These are phyloP conservation scores for Handroanthus guayacan DNA, from an alignment of 257 asterid species.

Conservation along the genomic window DNA sequence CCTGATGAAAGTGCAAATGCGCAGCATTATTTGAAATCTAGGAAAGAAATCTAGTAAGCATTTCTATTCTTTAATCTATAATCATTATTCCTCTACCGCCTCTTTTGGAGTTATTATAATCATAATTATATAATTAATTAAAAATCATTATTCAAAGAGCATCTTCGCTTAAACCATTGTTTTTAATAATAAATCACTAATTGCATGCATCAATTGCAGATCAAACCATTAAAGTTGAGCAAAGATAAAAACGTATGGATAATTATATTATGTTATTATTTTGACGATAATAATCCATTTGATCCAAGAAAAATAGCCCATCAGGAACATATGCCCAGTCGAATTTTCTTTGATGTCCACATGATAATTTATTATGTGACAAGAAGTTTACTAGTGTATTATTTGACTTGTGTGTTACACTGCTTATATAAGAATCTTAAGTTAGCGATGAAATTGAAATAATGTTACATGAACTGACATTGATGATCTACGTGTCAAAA, in stretches of 20 bases:
- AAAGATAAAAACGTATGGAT: not conserved
- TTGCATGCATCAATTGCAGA: too few relatives aligned
- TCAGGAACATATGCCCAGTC: too few relatives aligned
- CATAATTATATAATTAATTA: not conserved
- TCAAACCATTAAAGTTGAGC: not conserved
- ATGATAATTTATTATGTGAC: too few relatives aligned
- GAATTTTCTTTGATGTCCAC: too few relatives aligned
- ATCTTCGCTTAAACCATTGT: not conserved
- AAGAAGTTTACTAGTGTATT: too few relatives aligned
- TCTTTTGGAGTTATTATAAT: not conserved
- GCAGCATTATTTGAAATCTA: conserved; percentile 42
- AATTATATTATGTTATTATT: not conserved
- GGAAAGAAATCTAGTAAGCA: conserved; percentile 27
- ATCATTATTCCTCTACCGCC: conserved; percentile 3
- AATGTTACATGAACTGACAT: too few relatives aligned
- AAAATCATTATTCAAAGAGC: not conserved
- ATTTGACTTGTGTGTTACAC: too few relatives aligned
- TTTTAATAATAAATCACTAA: not conserved
- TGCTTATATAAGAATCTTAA: too few relatives aligned
- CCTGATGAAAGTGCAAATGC: conserved; percentile 16
- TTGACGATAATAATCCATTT: not conserved
- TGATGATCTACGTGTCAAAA: too few relatives aligned
- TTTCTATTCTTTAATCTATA: not conserved
- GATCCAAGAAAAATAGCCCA: not conserved
- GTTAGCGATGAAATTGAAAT: too few relatives aligned